phyloP scores from a whole-genome alignment of 805 yeast species.

The Metschnikowia similis region DNA sequence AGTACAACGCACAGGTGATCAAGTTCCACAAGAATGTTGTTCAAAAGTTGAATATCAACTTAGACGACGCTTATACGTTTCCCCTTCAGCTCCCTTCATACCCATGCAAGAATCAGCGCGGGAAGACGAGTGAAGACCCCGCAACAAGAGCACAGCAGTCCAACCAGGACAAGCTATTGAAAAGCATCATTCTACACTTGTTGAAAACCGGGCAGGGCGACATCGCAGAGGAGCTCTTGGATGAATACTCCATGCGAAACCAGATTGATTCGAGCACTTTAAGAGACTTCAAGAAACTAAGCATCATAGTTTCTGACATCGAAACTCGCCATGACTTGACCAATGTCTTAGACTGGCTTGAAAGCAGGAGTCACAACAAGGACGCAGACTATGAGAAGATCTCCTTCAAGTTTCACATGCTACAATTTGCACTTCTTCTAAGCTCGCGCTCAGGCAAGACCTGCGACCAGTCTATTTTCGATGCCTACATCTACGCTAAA shows the following conservation, averaged over 20 bases:
- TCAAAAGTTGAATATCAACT: slow-evolving; percentile 18
- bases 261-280: slow-evolving; percentile 23
- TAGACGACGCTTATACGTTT: slow-evolving; percentile 41
- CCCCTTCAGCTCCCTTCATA: slow-evolving; percentile 30
- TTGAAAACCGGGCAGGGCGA: slow-evolving; percentile 39
- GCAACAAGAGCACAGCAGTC: slow-evolving; percentile 14
- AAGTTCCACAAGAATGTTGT: slow-evolving; percentile 32
- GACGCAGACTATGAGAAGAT: slow-evolving; percentile 17
- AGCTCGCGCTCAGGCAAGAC: slow-evolving; percentile 18
- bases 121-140: neutral
- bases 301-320: slow-evolving; percentile 33
- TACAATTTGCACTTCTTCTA: slow-evolving; percentile 33
- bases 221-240: slow-evolving; percentile 27
- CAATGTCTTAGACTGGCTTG: slow-evolving; percentile 32
- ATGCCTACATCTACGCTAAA: slow-evolving; percentile 36
- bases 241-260: slow-evolving; percentile 19
- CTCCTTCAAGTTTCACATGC: slow-evolving; percentile 40
- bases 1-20: slow-evolving; percentile 32
- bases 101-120: slow-evolving; percentile 16
- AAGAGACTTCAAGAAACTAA: slow-evolving; percentile 24
- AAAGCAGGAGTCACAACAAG: slow-evolving; percentile 14
- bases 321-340: slow-evolving; percentile 28
- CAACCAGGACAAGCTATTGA: slow-evolving; percentile 29
- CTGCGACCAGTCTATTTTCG: slow-evolving; percentile 17
- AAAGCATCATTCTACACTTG: slow-evolving; percentile 36